Base-by-base conservation (phyloP, 805 yeast species). In the Grigorovia transvaalensis region DNA sequence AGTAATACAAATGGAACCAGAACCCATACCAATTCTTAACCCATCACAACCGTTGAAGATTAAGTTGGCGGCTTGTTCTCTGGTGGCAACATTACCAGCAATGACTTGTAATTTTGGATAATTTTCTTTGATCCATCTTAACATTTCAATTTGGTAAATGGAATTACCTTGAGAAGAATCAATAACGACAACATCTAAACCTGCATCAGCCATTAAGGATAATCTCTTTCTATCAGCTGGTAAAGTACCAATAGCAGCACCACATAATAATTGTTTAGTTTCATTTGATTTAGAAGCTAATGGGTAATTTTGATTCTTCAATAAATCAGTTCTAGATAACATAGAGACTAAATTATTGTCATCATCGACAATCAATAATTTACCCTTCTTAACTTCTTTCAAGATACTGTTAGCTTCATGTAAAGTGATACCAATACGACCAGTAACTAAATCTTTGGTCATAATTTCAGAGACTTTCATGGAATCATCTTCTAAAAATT, bases 161-260 rank as follows among this genome's bases (percentile, higher is more conserved):
- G 99, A 93, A 77, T 95, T 88, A 72, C 99, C 99, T 77, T 93
- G 96, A 57, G 96, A 88, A 30, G 98, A 91, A 74, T 93, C 99
- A 58, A 93, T 64, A 54, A 93, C 82, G 56, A 93, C 97, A 58
- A 93, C 96, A 71, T 93, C 99, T 69, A 93, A 81, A 64, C 99
- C 99, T 51, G 98, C 98, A 51, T 81, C 95, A 55, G 85, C 97
- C 63, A 93, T 81, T 74, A 84, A 79, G 54, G 70, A 69, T 63
- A 93, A 79, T 76, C 99, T 88, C 64, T 78, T 84, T 68, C 79
- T 86, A 74, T 93, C 99, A 63, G 87, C 84, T 45, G 80, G 85
- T 56, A 95, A 76, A 57, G 99, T 93, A 73, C 99, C 99, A 67
- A 93, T 82, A 57, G 99, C 95, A 63, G 99, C 99, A 79, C 98